A percentile compares a stretch with the other conserved stretches of the same genome.
Evolutionary conservation across 306 rosid genomes (phyloP).

Genomic region (Hippophae tibetana): DNA sequence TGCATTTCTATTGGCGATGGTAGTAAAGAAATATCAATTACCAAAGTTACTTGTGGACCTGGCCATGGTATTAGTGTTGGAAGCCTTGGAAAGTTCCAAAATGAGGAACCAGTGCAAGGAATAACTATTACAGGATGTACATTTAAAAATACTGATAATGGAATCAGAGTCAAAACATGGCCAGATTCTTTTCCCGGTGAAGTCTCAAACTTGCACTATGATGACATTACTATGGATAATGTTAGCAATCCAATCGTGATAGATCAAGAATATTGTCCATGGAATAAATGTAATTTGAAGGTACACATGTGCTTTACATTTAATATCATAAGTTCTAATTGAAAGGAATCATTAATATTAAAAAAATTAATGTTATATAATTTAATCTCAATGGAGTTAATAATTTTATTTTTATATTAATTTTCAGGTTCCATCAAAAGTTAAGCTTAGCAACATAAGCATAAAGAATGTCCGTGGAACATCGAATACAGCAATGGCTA

Average conservation of each 20-base stretch:
- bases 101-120: conserved; percentile 14
- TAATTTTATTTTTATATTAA: too few species aligned
- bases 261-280: conserved; percentile 27
- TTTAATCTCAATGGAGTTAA: neutral
- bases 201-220: conserved; percentile 18
- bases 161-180: conserved; percentile 23
- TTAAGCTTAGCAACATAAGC: conserved; percentile 37
- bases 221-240: conserved; percentile 13
- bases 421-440: conserved; percentile 22
- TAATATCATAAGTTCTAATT: neutral
- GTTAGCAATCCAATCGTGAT: conserved; percentile 16
- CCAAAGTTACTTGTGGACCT: conserved; percentile 29
- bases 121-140: conserved; percentile 9
- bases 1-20: conserved; percentile 49
- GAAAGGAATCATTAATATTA: too few species aligned
- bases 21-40: conserved; percentile 11
- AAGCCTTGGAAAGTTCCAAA: conserved; percentile 22
- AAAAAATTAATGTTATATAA: too few species aligned
- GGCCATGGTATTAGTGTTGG: conserved; percentile 50
- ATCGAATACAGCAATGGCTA: conserved; percentile 14
- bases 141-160: conserved; percentile 9
- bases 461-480: conserved; percentile 36
- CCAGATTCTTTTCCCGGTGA: neutral
- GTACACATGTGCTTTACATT: neutral
- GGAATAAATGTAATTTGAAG: conserved; percentile 24